phyloP scores from a whole-genome alignment of 805 yeast species.

The Starmerella stellata region DNA sequence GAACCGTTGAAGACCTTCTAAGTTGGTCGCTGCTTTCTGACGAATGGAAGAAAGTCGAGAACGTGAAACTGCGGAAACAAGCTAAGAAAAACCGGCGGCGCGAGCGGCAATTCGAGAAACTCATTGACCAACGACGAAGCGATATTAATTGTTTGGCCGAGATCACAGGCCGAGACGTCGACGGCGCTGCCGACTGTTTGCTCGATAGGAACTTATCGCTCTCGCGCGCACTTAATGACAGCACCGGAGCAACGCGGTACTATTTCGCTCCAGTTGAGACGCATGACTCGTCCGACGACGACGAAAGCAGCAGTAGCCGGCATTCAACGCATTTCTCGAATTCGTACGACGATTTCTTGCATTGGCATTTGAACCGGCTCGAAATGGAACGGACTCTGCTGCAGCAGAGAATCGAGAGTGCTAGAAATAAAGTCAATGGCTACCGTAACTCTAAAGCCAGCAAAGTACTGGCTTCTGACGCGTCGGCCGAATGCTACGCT shows the following conservation, averaged over 20 bases:
- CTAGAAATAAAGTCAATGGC: neutral
- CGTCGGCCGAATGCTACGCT: neutral
- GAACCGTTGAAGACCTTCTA: constrained; percentile 8
- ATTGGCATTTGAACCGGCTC: too few relatives aligned
- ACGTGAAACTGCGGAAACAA: neutral
- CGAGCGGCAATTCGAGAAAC: neutral
- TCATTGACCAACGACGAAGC: neutral
- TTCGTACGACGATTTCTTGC: too few relatives aligned
- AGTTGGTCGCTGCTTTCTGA: constrained; percentile 3
- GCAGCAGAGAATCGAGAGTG: neutral
- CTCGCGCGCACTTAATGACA: neutral
- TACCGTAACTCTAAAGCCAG: neutral
- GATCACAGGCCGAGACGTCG: neutral
- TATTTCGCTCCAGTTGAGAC: too few relatives aligned
- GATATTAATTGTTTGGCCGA: constrained; percentile 3
- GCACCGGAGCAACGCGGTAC: neutral
- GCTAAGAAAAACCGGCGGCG: neutral
- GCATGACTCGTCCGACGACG: neutral
- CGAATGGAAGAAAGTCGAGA: constrained; percentile 1
- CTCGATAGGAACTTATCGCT: neutral
- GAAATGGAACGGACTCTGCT: neutral
- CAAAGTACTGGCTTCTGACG: neutral
- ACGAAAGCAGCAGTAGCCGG: neutral
- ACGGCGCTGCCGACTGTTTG: constrained; percentile 8
- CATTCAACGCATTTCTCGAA: too few relatives aligned